phyloP scores from a whole-genome alignment of 495 filamentous ascomycete genomes.

The Aspergillus campestris region DNA sequence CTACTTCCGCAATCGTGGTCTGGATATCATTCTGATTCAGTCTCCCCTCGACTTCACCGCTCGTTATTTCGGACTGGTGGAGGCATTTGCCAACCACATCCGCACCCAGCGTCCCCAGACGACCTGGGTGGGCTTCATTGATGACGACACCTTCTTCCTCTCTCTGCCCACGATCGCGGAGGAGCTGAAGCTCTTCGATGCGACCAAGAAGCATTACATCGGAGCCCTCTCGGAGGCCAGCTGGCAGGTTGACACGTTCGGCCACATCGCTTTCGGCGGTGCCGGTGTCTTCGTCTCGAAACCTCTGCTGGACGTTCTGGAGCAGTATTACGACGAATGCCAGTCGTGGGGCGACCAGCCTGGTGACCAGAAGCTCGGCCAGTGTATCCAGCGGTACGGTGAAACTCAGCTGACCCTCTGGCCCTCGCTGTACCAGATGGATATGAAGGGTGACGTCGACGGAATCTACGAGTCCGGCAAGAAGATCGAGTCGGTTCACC shows the following conservation, averaged over 20 bases:
- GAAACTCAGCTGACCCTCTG: slow-evolving; percentile 48
- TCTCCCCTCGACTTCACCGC: slow-evolving; percentile 49
- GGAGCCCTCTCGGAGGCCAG: slow-evolving; percentile 58
- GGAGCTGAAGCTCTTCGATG: slow-evolving; percentile 48
- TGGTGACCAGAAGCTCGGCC: slow-evolving; percentile 54
- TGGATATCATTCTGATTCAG: slow-evolving; percentile 47
- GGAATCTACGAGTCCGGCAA: slow-evolving; percentile 57
- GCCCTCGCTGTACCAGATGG: slow-evolving; percentile 54
- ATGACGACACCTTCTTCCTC: slow-evolving; percentile 70
- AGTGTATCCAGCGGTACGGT: slow-evolving; percentile 52
- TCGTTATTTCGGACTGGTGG: slow-evolving; percentile 56
- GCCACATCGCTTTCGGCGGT: slow-evolving; percentile 60
- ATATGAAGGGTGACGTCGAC: slow-evolving; percentile 50
- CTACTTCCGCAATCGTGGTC: slow-evolving; percentile 40
- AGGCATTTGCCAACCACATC: slow-evolving; percentile 44
- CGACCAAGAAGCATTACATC: slow-evolving; percentile 46
- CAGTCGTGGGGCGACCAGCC: slow-evolving; percentile 40
- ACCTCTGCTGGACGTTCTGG: slow-evolving; percentile 47
- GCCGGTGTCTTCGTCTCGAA: slow-evolving; percentile 59
- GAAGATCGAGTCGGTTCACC: slow-evolving; percentile 51
- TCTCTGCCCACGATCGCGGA: slow-evolving; percentile 45
- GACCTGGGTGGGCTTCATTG: slow-evolving; percentile 55
- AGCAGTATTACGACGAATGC: slow-evolving; percentile 46
- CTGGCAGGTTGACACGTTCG: slow-evolving; percentile 48
- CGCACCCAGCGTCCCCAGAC: slow-evolving; percentile 43